Conservation (phyloP, 2,329 filamentous ascomycete genomes). For the Fusarium sp. region DNA sequence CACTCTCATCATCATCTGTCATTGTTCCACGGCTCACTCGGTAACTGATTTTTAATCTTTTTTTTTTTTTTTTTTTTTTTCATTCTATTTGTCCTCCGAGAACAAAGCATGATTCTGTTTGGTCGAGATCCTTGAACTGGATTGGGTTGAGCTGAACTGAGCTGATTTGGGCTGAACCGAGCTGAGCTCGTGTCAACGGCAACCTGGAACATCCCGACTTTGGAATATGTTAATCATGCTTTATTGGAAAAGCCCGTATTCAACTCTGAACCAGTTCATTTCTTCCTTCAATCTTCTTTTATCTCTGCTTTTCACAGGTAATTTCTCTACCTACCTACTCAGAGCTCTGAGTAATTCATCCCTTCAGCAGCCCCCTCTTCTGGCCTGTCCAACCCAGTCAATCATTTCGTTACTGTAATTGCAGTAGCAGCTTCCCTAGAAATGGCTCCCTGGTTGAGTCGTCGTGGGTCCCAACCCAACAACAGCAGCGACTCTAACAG, state of each 20-base stretch:
- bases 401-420: constrained; percentile 8
- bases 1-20: constrained; percentile 24
- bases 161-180: constrained; percentile 21
- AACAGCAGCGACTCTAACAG: constrained; percentile 34
- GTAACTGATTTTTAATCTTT: neutral
- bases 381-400: neutral
- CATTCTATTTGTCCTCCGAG: neutral
- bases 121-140: constrained; percentile 13
- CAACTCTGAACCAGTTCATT: constrained; percentile 1
- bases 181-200: constrained; percentile 18
- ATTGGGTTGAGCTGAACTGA: constrained; percentile 14
- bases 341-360: neutral
- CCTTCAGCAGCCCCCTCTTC: constrained; percentile 19
- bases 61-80: too few species aligned
- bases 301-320: neutral
- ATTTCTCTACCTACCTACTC: neutral
- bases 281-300: constrained; percentile 1
- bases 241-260: constrained; percentile 18
- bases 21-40: constrained; percentile 22
- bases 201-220: constrained; percentile 27
- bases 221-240: constrained; percentile 31
- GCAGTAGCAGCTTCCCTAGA: constrained; percentile 34
- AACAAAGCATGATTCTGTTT: constrained; percentile 22
- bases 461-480: constrained; percentile 49
- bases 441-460: constrained; percentile 53